Base-by-base conservation (phyloP, 108 stramenopile genomes). In the Asterionellopsis glacialis region DNA sequence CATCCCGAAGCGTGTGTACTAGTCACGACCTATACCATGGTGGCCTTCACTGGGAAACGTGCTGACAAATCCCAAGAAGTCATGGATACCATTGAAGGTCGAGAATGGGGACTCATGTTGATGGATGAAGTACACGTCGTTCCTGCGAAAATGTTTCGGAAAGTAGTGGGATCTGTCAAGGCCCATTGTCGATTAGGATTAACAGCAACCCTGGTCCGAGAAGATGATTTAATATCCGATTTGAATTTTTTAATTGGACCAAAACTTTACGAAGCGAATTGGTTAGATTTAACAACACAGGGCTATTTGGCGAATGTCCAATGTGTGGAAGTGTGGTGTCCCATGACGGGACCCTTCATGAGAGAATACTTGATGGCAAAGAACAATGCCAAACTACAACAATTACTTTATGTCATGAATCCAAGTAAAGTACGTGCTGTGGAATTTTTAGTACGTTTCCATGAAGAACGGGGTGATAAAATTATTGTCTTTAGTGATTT, bases 191-290 rank as follows among this genome's bases (percentile, higher is more conserved):
- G 96, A 16, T 79, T 99, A 44, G 99, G 99, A 9, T 76, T 99
- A 18, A 98, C 99, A 1, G 99, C 99, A 9, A 99, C 99, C 0
- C 74, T 99, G 11, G 99, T 99, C 4, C 87, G 99, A 24, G 99
- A 99, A 70, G 99, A 99, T 76, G 95, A 96, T 71, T 65, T 93
- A 21, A 98, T 98, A 76, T 82, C 87, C 23, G 97, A 98, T 76
- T 77, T 99, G 16, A 97, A 97, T 66, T 97, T 97, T 78, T 72
- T 94, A 61, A 98, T 99, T 57, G 99, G 98, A 9, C 99, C 99
- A n/a, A 99, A 99, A 73, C 83, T 99, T 15, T 99, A 99, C 81
- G 99, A 99, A 67, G 99, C 99, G n/a, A 99, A 99, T 67, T 99
- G 99, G 99, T 97, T 99, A 95, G 99, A 99, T 68, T 75, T 99